Evolutionary conservation across 306 rosid genomes (phyloP).

Genomic region (Senna tora): DNA sequence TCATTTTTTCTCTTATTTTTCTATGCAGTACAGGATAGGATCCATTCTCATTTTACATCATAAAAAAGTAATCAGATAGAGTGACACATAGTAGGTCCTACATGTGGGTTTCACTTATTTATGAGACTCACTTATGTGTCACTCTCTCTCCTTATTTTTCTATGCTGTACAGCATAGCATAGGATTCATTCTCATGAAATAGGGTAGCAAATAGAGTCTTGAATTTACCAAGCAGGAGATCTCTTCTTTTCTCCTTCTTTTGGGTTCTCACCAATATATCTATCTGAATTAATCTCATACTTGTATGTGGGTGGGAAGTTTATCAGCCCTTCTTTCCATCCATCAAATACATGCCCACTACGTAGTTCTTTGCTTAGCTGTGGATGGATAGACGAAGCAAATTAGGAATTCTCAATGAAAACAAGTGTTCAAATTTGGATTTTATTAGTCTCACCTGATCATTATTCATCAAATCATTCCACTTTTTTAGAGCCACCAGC

Average conservation of each 20-base stretch:
- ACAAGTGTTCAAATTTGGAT: slow-evolving; percentile 1
- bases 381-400: slow-evolving; percentile 34
- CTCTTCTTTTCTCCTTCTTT: slow-evolving; percentile 85
- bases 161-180: no score
- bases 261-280: slow-evolving; percentile 67
- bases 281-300: slow-evolving; percentile 66
- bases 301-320: slow-evolving; percentile 92
- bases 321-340: slow-evolving; percentile 88
- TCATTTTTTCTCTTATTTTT: no score
- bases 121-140: no score
- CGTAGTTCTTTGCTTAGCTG: slow-evolving; percentile 78
- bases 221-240: slow-evolving; percentile 89
- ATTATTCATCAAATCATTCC: slow-evolving; percentile 70
- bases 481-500: slow-evolving; percentile 58
- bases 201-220: not conserved
- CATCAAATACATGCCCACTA: slow-evolving; percentile 77
- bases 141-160: no score
- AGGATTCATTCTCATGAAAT: no score
- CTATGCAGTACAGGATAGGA: no score
- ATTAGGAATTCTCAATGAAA: slow-evolving; percentile 12
- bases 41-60: no score
- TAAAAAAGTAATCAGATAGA: no score
- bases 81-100: no score
- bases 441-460: slow-evolving; percentile 75
- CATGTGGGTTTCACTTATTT: no score